Evolutionary conservation across 2,329 filamentous ascomycete genomes (phyloP).

Genomic region (Microdochium nivale): DNA sequence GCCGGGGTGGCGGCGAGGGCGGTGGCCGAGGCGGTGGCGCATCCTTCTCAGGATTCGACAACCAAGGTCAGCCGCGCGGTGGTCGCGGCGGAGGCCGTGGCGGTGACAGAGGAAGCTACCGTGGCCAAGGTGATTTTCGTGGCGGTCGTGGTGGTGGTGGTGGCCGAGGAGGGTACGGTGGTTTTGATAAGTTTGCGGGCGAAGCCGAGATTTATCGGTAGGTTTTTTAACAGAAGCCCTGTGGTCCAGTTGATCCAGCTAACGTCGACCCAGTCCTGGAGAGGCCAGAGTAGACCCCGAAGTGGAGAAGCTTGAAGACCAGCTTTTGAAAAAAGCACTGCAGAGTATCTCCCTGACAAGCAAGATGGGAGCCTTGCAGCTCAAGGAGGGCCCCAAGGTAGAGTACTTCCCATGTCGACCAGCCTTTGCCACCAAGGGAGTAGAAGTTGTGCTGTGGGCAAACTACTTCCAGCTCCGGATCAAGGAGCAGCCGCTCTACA

Average conservation of each 20-base stretch:
- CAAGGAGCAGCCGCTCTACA: slow-evolving; percentile 27
- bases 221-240: slow-evolving; percentile 4
- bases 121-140: slow-evolving; percentile 10
- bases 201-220: slow-evolving; percentile 20
- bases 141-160: slow-evolving; percentile 5
- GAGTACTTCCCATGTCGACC: slow-evolving; percentile 36
- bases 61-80: slow-evolving; percentile 2
- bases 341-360: slow-evolving; percentile 19
- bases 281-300: slow-evolving; percentile 9
- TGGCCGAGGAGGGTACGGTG: slow-evolving; percentile 9
- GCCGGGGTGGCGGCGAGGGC: slow-evolving; percentile 8
- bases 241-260: slow-evolving; percentile 2
- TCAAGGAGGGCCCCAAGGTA: slow-evolving; percentile 7
- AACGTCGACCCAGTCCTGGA: slow-evolving; percentile 2
- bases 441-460: slow-evolving; percentile 36
- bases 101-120: slow-evolving; percentile 6
- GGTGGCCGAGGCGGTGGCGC: slow-evolving; percentile 12
- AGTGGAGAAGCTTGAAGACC: slow-evolving; percentile 30
- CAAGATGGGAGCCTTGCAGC: slow-evolving; percentile 26
- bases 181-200: slow-evolving; percentile 12
- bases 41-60: slow-evolving; percentile 3
- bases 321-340: slow-evolving; percentile 22
- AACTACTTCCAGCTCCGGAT: slow-evolving; percentile 43
- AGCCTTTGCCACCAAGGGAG: slow-evolving; percentile 36
- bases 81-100: slow-evolving; percentile 6